phyloP scores from a whole-genome alignment of 495 filamentous ascomycete species.

The Penicillium herquei region DNA sequence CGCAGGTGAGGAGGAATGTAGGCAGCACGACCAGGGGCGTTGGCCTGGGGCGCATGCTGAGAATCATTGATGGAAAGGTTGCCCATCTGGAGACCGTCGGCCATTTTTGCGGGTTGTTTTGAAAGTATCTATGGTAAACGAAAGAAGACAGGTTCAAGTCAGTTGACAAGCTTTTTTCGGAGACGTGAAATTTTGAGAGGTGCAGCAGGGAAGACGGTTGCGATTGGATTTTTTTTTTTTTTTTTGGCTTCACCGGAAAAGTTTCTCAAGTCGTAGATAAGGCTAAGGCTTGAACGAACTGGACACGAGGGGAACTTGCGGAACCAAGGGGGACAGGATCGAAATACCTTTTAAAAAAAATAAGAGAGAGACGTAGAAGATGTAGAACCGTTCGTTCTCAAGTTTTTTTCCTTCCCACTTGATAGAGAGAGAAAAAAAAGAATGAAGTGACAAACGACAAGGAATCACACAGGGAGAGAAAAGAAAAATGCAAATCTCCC shows the following conservation, averaged over 20 bases:
- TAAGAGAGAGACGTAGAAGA: slow-evolving; percentile 19
- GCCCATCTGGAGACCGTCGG: slow-evolving; percentile 92
- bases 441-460: slow-evolving; percentile 21
- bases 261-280: slow-evolving; percentile 4
- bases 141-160: slow-evolving; percentile 3
- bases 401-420: slow-evolving; percentile 22
- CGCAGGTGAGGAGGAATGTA: slow-evolving; percentile 98
- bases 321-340: slow-evolving; percentile 30
- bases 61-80: slow-evolving; percentile 73
- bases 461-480: slow-evolving; percentile 26
- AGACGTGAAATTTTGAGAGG: not conserved
- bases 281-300: slow-evolving; percentile 12
- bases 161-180: slow-evolving; percentile 15
- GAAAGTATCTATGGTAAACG: slow-evolving; percentile 3
- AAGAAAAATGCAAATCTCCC: slow-evolving; percentile 37
- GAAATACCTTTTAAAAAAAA: slow-evolving; percentile 12
- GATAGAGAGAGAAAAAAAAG: slow-evolving; percentile 17
- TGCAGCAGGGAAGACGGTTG: not conserved
- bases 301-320: not conserved
- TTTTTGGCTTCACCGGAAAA: slow-evolving; percentile 4
- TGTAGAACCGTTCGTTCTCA: slow-evolving; percentile 12
- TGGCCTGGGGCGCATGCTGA: slow-evolving; percentile 58
- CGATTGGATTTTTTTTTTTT: slow-evolving; percentile 21
- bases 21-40: slow-evolving; percentile 58
- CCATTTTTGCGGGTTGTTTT: slow-evolving; percentile 63